Percentiles rank a stretch among this genome's conserved stretches.
Conservation (phyloP, 176 grass and related monocot species). For the Pharus latifolius region DNA sequence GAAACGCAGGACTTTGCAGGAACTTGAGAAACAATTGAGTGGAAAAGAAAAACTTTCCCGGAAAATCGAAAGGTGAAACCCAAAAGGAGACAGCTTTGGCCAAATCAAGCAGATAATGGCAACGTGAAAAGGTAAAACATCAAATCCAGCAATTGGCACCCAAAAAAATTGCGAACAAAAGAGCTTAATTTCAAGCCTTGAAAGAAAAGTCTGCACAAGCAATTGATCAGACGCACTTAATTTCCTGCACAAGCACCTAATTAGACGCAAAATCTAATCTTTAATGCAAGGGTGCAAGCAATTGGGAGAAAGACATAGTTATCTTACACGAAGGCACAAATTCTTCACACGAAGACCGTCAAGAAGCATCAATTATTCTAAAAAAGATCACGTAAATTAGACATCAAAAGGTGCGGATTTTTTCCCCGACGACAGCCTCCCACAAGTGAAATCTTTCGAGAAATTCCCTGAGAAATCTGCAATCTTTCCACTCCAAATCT, state of each 20-base stretch:
- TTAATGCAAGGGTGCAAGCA: neutral
- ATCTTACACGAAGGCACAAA: too few relatives aligned
- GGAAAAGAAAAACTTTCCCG: neutral
- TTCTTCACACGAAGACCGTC: too few relatives aligned
- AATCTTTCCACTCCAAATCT: neutral
- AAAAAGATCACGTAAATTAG: too few relatives aligned
- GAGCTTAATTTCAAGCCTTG: neutral
- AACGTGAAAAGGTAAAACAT: neutral
- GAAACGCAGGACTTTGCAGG: neutral
- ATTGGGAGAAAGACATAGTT: neutral
- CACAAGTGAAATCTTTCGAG: neutral
- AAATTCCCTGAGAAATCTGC: neutral
- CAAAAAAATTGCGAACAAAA: neutral
- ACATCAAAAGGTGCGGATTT: too few relatives aligned
- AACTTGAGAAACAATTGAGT: neutral
- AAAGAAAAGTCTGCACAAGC: neutral
- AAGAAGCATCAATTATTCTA: too few relatives aligned
- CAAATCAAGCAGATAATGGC: neutral
- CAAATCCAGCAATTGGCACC: neutral
- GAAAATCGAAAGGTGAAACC: too few relatives aligned
- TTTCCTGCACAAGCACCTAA: neutral
- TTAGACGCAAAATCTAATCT: neutral
- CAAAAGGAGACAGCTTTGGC: neutral
- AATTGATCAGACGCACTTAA: neutral
- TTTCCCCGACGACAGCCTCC: too few relatives aligned